Evolutionary conservation across 1,139 yeast species (phyloP).

Genomic region (Candida freyschussii): DNA sequence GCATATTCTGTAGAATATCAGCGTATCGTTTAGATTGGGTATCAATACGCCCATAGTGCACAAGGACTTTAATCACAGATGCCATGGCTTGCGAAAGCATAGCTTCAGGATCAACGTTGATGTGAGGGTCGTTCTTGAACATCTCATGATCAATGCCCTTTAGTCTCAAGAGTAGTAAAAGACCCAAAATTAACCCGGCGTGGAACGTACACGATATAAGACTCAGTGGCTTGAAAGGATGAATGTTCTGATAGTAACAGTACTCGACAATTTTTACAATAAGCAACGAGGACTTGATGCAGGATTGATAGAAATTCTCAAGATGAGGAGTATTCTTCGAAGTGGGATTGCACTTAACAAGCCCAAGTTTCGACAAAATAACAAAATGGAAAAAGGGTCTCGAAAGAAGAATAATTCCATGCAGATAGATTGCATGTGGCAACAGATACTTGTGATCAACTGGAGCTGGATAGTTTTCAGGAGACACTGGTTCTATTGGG

Average conservation of each 20-base stretch:
- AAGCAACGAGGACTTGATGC: constrained; percentile 36
- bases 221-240: constrained; percentile 31
- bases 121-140: constrained; percentile 13
- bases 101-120: constrained; percentile 11
- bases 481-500: constrained; percentile 21
- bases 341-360: constrained; percentile 14
- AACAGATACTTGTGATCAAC: constrained; percentile 18
- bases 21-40: constrained; percentile 23
- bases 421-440: constrained; percentile 37
- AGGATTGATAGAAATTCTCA: constrained; percentile 32
- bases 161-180: constrained; percentile 19
- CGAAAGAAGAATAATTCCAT: constrained; percentile 39
- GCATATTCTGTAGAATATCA: constrained; percentile 20
- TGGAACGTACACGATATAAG: constrained; percentile 28
- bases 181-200: constrained; percentile 28
- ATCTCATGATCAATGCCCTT: constrained; percentile 22
- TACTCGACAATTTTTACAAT: constrained; percentile 33
- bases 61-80: constrained; percentile 23
- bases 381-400: constrained; percentile 43
- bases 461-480: constrained; percentile 15
- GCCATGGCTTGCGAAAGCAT: constrained; percentile 22
- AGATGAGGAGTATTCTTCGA: constrained; percentile 19
- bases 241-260: constrained; percentile 26
- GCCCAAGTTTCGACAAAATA: constrained; percentile 24
- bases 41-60: constrained; percentile 26